Percentiles rank a stretch among this genome's conserved stretches.
phyloP scores from a whole-genome alignment of 345 rosid genomes.

The Rhizophora apiculata region DNA sequence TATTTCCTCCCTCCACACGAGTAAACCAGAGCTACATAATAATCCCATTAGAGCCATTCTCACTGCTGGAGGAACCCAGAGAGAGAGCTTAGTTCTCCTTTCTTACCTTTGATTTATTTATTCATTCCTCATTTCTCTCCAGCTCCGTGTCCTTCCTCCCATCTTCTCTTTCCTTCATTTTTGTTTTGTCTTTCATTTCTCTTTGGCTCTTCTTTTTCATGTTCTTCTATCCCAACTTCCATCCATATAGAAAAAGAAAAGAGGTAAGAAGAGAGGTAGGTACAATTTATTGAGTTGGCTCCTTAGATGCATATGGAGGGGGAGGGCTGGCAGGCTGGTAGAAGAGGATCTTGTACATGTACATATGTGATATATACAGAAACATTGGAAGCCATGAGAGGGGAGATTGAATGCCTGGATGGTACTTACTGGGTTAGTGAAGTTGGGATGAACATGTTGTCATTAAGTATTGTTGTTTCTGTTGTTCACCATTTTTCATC shows the following conservation, averaged over 20 bases:
- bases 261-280: conserved; percentile 18
- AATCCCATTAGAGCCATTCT: conserved; percentile 39
- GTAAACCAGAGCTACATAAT: conserved; percentile 39
- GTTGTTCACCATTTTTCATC: conserved; percentile 39
- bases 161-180: conserved; percentile 2
- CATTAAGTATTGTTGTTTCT: conserved; percentile 36
- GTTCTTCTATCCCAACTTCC: conserved; percentile 37
- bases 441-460: conserved; percentile 39
- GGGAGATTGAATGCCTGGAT: conserved; percentile 45
- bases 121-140: conserved; percentile 58
- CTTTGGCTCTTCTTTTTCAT: conserved; percentile 17
- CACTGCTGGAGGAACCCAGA: conserved; percentile 33
- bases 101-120: conserved; percentile 50
- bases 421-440: conserved; percentile 48
- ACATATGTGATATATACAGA: conserved; percentile 52
- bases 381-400: conserved; percentile 36
- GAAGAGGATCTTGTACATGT: conserved; percentile 49
- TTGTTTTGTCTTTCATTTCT: conserved; percentile 3
- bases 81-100: conserved; percentile 50
- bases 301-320: conserved; percentile 25
- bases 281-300: conserved; percentile 36
- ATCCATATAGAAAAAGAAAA: background rate
- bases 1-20: conserved; percentile 26
- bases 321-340: conserved; percentile 36
- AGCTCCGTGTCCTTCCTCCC: conserved; percentile 35